phyloP scores from a whole-genome alignment of 768 basidiomycete species.

The Antrodiella citrinella region DNA sequence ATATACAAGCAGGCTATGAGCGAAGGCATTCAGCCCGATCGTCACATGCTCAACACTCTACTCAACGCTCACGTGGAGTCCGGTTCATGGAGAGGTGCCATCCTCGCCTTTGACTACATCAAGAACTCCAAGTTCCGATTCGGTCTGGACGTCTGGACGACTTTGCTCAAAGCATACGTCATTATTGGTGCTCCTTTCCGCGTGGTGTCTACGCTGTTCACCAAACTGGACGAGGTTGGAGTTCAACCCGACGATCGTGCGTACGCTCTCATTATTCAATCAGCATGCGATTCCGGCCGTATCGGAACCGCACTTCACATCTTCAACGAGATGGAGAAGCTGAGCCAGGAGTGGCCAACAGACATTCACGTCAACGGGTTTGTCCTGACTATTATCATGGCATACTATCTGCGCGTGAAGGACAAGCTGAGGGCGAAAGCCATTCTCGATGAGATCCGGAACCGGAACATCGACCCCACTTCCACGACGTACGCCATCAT shows the following conservation, averaged over 20 bases:
- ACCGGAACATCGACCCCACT: conserved; percentile 55
- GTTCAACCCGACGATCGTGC: conserved; percentile 54
- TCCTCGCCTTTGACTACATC: conserved; percentile 62
- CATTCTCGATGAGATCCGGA: conserved; percentile 65
- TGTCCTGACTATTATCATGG: conserved; percentile 68
- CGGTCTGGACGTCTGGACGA: conserved; percentile 62
- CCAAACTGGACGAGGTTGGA: conserved; percentile 38
- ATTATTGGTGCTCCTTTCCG: conserved; percentile 70
- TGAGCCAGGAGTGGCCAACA: conserved; percentile 6
- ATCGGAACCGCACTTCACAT: conserved; percentile 61
- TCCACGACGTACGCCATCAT: conserved; percentile 65
- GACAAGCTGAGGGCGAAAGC: conserved; percentile 47
- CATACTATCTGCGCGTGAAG: conserved; percentile 54
- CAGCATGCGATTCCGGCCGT: conserved; percentile 65
- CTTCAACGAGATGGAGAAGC: conserved; percentile 57
- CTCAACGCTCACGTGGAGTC: conserved; percentile 81
- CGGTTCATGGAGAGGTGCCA: conserved; percentile 71
- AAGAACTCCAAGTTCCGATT: conserved; percentile 30
- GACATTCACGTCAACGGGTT: conserved; percentile 43
- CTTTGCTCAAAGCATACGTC: conserved; percentile 78
- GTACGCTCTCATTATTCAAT: conserved; percentile 71
- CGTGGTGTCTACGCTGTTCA: conserved; percentile 55
- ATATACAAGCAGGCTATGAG: conserved; percentile 56
- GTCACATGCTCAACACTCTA: conserved; percentile 56
- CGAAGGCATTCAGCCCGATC: conserved; percentile 57